These are phyloP conservation scores for Russula lepida DNA, from an alignment of 768 basidiomycete species.

Conservation along the genomic window DNA sequence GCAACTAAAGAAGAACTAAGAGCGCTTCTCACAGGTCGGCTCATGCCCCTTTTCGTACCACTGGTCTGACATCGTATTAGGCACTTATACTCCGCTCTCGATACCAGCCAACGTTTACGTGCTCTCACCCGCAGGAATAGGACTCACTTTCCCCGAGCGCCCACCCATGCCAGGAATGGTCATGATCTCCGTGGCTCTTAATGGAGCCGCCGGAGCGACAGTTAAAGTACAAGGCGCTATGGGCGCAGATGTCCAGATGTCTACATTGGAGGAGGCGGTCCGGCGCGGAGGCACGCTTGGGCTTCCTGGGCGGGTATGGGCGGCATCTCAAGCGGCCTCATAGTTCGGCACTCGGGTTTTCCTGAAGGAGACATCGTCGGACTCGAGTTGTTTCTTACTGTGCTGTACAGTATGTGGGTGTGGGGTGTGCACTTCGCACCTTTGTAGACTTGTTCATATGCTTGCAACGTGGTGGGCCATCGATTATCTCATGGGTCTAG, in stretches of 20 bases:
- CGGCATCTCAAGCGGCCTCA: slow-evolving; percentile 14
- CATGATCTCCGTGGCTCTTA: slow-evolving; percentile 55
- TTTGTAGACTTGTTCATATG: neutral
- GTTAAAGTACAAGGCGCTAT: slow-evolving; percentile 54
- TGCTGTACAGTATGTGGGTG: too few species aligned
- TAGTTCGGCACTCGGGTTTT: neutral
- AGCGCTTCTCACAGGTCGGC: slow-evolving; percentile 54
- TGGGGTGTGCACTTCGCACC: neutral
- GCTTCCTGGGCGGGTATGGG: slow-evolving; percentile 59
- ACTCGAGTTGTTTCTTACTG: neutral
- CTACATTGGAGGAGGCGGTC: slow-evolving; percentile 58
- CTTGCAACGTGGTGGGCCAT: neutral
- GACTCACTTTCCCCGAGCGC: slow-evolving; percentile 59
- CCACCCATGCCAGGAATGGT: slow-evolving; percentile 57
- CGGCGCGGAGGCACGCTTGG: slow-evolving; percentile 66
- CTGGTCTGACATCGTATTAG: slow-evolving; percentile 27
- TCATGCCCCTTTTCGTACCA: slow-evolving; percentile 1
- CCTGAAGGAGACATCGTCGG: neutral
- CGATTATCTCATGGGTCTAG: neutral
- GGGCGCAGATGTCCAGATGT: slow-evolving; percentile 36
- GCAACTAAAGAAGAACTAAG: slow-evolving; percentile 49
- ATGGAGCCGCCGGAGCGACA: slow-evolving; percentile 47
- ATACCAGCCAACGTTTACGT: slow-evolving; percentile 71
- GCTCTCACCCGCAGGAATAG: slow-evolving; percentile 37
- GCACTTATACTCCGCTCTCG: slow-evolving; percentile 43